Conservation (phyloP, 257 asterid species). For the Nicotiana undulata region DNA sequence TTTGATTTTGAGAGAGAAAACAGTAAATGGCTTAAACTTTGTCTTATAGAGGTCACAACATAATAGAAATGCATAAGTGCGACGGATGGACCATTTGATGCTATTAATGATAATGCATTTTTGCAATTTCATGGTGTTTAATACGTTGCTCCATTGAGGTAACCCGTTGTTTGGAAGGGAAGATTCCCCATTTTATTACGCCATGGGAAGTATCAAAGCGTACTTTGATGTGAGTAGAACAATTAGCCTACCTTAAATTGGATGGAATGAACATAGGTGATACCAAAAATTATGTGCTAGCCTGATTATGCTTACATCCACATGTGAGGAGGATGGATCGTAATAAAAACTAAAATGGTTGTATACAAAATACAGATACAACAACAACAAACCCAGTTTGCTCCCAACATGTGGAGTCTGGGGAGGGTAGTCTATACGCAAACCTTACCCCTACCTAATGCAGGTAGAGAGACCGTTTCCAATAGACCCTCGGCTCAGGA, state of each 20-base stretch:
- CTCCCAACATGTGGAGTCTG: no score
- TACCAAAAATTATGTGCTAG: neutral
- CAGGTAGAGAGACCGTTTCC: no score
- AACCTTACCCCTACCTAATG: no score
- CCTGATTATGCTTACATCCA: neutral
- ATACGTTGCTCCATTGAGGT: neutral
- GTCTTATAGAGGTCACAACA: neutral
- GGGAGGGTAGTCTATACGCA: no score
- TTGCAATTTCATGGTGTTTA: neutral
- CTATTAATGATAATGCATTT: no score
- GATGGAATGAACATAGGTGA: neutral
- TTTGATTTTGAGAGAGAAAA: neutral
- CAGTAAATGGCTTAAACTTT: neutral
- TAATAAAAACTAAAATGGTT: neutral
- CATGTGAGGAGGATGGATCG: neutral
- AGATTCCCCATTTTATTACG: neutral
- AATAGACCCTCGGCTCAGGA: no score
- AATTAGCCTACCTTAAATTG: neutral
- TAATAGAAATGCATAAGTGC: neutral
- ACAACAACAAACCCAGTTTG: no score
- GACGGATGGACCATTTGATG: neutral
- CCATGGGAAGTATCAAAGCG: neutral
- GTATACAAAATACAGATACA: neutral
- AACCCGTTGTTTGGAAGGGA: neutral
- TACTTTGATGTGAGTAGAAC: neutral